Evolutionary conservation across 208 protist genomes (phyloP).

Genomic region (Tritrichomonas musculus): DNA sequence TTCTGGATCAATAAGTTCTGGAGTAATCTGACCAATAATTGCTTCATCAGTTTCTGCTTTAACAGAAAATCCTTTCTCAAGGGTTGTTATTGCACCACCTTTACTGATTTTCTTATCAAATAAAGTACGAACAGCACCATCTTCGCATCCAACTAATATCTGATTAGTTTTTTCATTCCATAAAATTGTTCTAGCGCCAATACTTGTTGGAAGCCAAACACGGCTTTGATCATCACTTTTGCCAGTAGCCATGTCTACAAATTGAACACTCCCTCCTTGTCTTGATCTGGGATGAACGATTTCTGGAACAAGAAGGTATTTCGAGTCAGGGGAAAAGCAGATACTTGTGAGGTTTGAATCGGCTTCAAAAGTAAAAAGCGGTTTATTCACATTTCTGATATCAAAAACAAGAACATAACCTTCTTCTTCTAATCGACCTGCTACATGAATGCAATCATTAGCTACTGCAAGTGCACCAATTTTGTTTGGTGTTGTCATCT

Average conservation of each 20-base stretch:
- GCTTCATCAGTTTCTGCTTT: neutral
- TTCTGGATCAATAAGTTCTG: neutral
- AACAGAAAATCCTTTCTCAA: neutral
- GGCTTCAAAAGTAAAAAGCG: neutral
- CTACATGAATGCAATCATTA: neutral
- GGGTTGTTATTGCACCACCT: neutral
- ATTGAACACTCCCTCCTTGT: neutral
- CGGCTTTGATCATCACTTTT: neutral
- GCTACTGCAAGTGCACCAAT: neutral
- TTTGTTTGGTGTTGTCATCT: neutral
- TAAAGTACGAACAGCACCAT: neutral
- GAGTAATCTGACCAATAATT: neutral
- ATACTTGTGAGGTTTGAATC: neutral
- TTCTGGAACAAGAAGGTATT: neutral
- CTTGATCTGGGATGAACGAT: neutral
- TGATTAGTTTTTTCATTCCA: neutral
- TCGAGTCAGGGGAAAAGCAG: neutral
- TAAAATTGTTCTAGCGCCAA: neutral
- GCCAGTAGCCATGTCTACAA: neutral
- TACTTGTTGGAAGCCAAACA: neutral
- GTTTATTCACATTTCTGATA: neutral
- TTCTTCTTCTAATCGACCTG: neutral
- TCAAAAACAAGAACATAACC: neutral
- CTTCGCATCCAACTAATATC: neutral
- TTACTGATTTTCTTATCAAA: neutral